These are phyloP conservation scores for Dianthus caryophyllus DNA, from an alignment of 148 eudicot genomes.

Conservation along the genomic window DNA sequence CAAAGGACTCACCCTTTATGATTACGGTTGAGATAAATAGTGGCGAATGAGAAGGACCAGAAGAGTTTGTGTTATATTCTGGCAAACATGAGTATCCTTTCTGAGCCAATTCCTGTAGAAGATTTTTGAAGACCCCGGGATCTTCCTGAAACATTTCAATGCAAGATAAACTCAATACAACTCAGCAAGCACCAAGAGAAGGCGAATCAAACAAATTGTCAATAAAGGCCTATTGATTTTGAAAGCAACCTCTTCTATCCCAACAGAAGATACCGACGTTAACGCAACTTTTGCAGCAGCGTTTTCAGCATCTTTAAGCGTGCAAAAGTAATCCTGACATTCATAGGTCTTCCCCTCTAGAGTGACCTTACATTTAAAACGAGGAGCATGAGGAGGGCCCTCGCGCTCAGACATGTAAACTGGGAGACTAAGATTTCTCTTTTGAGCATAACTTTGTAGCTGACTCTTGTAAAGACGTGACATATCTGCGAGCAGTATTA, in stretches of 20 bases:
- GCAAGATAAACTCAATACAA: neutral
- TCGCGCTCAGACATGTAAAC: constrained; percentile 50
- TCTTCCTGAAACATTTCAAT: constrained; percentile 40
- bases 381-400: constrained; percentile 71
- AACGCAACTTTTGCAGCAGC: constrained; percentile 76
- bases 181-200: no score
- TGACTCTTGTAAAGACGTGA: constrained; percentile 56
- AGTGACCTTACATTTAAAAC: constrained; percentile 55
- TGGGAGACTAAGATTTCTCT: constrained; percentile 49
- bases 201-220: constrained; percentile 6
- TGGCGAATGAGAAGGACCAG: constrained; percentile 58
- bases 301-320: constrained; percentile 76
- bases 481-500: constrained; percentile 35
- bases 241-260: constrained; percentile 42
- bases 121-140: constrained; percentile 48
- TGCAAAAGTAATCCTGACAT: constrained; percentile 37
- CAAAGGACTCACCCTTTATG: constrained; percentile 35
- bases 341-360: constrained; percentile 48
- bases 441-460: constrained; percentile 64
- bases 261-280: constrained; percentile 36
- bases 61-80: constrained; percentile 38
- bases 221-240: neutral
- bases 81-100: constrained; percentile 47
- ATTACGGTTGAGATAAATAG: constrained; percentile 51
- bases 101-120: constrained; percentile 59